phyloP scores from a whole-genome alignment of 768 basidiomycete genomes.

The Auriscalpium vulgare region DNA sequence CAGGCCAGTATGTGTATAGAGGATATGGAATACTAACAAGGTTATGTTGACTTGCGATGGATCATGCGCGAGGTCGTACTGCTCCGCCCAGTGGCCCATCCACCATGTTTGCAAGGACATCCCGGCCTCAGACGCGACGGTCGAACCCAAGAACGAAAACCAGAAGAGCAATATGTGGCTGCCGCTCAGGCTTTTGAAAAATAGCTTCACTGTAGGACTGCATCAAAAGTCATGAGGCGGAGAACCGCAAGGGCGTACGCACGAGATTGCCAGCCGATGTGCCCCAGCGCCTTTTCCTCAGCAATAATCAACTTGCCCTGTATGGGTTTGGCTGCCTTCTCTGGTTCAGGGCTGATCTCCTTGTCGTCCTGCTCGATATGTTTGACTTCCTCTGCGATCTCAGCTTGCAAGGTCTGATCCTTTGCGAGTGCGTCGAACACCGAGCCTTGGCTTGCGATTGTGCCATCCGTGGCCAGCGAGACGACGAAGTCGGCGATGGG shows the following conservation, averaged over 20 bases:
- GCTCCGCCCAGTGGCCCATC: constrained; percentile 38
- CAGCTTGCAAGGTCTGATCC: constrained; percentile 26
- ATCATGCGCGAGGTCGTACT: constrained; percentile 27
- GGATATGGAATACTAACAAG: constrained; percentile 16
- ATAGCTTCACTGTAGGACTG: constrained; percentile 21
- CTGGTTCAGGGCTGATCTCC: constrained; percentile 15
- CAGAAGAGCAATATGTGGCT: constrained; percentile 24
- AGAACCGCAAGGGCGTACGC: constrained; percentile 15
- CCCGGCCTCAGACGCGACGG: constrained; percentile 18
- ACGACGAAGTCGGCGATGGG: constrained; percentile 52
- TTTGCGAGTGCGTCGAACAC: constrained; percentile 38
- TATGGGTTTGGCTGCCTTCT: constrained; percentile 13
- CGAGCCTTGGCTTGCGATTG: constrained; percentile 39
- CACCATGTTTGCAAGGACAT: constrained; percentile 30
- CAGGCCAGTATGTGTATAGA: constrained; percentile 1
- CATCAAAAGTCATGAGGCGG: background rate
- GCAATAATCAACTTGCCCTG: constrained; percentile 56
- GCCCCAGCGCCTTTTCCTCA: constrained; percentile 56
- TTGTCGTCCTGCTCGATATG: constrained; percentile 22
- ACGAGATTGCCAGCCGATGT: constrained; percentile 41
- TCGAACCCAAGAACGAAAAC: constrained; percentile 15
- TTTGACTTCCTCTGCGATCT: constrained; percentile 18
- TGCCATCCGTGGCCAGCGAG: constrained; percentile 46
- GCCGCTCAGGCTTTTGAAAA: constrained; percentile 20
- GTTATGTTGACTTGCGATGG: constrained; percentile 26